Base-by-base conservation (phyloP, 2,329 filamentous ascomycete species). In the Cladophialophora exuberans region DNA sequence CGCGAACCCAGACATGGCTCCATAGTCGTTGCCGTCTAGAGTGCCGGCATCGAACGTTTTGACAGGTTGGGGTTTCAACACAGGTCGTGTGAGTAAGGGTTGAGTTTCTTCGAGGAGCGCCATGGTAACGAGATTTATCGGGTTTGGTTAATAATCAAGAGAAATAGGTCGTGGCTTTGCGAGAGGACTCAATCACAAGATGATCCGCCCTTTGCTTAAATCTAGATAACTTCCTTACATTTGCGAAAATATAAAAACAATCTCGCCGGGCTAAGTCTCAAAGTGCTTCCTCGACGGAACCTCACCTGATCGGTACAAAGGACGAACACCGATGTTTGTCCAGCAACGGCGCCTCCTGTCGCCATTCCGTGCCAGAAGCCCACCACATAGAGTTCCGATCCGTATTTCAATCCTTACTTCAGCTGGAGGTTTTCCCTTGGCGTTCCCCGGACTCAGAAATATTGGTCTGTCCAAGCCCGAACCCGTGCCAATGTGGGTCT, bases 21-120 rank as follows among this genome's bases (percentile, higher is more conserved):
- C 52, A 35, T 54, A 54, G 11, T 48, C 52, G 17, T 47, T 25
- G 7, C 52, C 52, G 20, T 31, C 43, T 6, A 54, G 23, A 18
- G 15, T 54, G 10, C 52, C 52, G 18, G 33, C 30, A 31, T 54
- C 44, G 26, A 54, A 54, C 6, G 44, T 54, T 30, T 54, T 54
- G 13, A 54, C 52, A 2, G 23, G 52, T 20, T 54, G 52, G 7
- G 52, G 52, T 22, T 17, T 23, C 15, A 23, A 11, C n/a, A 15
- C 13, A 17, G 48, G 22, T 17, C 36, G 22, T 43, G 35, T 15
- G 31, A 35, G 31, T 17, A 35, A 35, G 5, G 43, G 43, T n/a
- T 33, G 18, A 18, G 20, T 46, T n/a, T 46, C 43, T 9, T 30
- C 26, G 3, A 18, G 15, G 20, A 46, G 25, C 20, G 26, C 43